phyloP scores from a whole-genome alignment of 2,329 filamentous ascomycete species.

The Aspergillus sp. region DNA sequence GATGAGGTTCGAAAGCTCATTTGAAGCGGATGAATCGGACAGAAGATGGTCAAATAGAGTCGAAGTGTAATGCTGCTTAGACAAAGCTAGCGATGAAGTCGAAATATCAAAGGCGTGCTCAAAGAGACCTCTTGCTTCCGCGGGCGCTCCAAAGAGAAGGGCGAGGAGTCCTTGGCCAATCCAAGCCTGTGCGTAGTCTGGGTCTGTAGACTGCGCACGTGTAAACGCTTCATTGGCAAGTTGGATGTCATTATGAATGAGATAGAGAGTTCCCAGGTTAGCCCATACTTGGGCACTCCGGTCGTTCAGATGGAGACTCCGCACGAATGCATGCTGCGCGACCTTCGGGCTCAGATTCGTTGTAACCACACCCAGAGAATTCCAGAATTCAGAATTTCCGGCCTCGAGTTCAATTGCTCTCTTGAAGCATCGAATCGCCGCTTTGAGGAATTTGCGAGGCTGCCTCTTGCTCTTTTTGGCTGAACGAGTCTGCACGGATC shows the following conservation, averaged over 20 bases:
- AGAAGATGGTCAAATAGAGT: constrained; percentile 78
- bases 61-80: constrained; percentile 70
- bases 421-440: constrained; percentile 87
- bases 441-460: constrained; percentile 62
- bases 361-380: constrained; percentile 85
- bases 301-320: constrained; percentile 90
- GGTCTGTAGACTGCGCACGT: constrained; percentile 85
- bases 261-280: constrained; percentile 79
- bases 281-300: constrained; percentile 79
- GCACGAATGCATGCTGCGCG: constrained; percentile 85
- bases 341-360: constrained; percentile 78
- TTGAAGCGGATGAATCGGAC: constrained; percentile 45
- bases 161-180: constrained; percentile 85
- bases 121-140: constrained; percentile 77
- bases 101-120: constrained; percentile 92
- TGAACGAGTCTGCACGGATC: constrained; percentile 48
- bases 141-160: constrained; percentile 63
- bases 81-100: constrained; percentile 64
- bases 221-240: constrained; percentile 89
- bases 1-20: constrained; percentile 58
- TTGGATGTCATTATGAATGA: constrained; percentile 73
- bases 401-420: constrained; percentile 91
- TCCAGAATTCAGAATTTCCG: constrained; percentile 95
- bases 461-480: constrained; percentile 44
- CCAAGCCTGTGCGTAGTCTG: constrained; percentile 90